phyloP scores from a whole-genome alignment of 2,329 filamentous ascomycete species.

The Boeremia exigua region DNA sequence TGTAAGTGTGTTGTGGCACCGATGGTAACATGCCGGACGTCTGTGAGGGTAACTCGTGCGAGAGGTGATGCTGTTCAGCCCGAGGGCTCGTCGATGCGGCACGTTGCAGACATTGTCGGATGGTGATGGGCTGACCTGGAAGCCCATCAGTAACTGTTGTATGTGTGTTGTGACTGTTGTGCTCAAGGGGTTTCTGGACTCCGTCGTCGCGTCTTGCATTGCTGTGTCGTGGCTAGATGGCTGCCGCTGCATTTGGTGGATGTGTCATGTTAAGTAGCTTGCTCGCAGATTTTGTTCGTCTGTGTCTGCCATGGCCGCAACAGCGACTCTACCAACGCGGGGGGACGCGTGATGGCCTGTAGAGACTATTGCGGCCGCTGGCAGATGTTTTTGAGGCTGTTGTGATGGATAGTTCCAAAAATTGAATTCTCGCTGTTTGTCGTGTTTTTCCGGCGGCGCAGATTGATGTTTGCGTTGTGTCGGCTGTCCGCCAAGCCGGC shows the following conservation, averaged over 20 bases:
- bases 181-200: constrained; percentile 16
- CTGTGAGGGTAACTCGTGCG: constrained; percentile 6
- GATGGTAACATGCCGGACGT: constrained; percentile 11
- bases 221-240: not conserved
- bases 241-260: not conserved
- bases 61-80: constrained; percentile 11
- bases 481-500: too few relatives aligned
- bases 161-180: constrained; percentile 15
- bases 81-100: constrained; percentile 13
- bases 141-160: too few relatives aligned
- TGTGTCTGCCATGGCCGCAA: too few relatives aligned
- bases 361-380: too few relatives aligned
- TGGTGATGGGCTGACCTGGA: constrained; percentile 13
- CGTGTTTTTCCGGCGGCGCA: too few relatives aligned
- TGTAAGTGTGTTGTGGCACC: constrained; percentile 4
- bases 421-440: too few relatives aligned
- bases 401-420: too few relatives aligned
- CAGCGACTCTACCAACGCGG: too few relatives aligned
- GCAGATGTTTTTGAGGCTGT: too few relatives aligned
- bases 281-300: too few relatives aligned
- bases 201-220: constrained; percentile 4
- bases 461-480: too few relatives aligned
- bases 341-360: too few relatives aligned
- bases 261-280: not conserved
- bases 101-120: constrained; percentile 19